Conservation (phyloP, 768 basidiomycete genomes). For the Leccinum barrowsii region DNA sequence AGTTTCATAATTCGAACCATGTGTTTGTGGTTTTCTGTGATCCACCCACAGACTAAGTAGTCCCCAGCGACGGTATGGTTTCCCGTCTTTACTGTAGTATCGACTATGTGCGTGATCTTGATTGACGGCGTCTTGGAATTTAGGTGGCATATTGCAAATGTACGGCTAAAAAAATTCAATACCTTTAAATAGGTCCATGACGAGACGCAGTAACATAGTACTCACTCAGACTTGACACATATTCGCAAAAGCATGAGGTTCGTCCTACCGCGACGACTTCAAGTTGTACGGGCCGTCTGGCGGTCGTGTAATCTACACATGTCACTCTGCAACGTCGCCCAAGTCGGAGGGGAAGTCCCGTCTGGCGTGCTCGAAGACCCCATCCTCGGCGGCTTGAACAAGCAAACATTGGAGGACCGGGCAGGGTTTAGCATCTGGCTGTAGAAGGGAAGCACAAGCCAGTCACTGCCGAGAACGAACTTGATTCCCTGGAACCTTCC, state of each 20-base stretch:
- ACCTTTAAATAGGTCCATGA: neutral
- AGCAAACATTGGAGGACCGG: no score
- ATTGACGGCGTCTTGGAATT: slow-evolving; percentile 25
- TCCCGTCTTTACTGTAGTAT: slow-evolving; percentile 20
- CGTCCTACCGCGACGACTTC: slow-evolving; percentile 26
- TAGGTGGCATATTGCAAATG: slow-evolving; percentile 26
- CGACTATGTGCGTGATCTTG: slow-evolving; percentile 22
- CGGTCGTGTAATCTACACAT: slow-evolving; percentile 26
- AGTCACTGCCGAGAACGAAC: slow-evolving; percentile 28
- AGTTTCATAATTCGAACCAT: slow-evolving; percentile 30
- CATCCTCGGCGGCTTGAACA: no score
- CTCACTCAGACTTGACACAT: slow-evolving; percentile 25
- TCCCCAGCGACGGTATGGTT: slow-evolving; percentile 25
- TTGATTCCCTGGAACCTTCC: slow-evolving; percentile 30
- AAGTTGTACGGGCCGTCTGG: slow-evolving; percentile 27
- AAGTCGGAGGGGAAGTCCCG: no score
- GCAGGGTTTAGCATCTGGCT: slow-evolving; percentile 16
- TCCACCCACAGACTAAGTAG: slow-evolving; percentile 28
- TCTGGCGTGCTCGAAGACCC: no score
- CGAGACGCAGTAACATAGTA: neutral
- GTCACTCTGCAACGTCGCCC: slow-evolving; percentile 26
- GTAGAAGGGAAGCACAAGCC: slow-evolving; percentile 16
- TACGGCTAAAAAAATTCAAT: slow-evolving; percentile 8
- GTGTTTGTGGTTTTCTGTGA: slow-evolving; percentile 27
- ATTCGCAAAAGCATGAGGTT: slow-evolving; percentile 28